phyloP scores from a whole-genome alignment of 768 basidiomycete species.

The Leucocoprinus birnbaumii region DNA sequence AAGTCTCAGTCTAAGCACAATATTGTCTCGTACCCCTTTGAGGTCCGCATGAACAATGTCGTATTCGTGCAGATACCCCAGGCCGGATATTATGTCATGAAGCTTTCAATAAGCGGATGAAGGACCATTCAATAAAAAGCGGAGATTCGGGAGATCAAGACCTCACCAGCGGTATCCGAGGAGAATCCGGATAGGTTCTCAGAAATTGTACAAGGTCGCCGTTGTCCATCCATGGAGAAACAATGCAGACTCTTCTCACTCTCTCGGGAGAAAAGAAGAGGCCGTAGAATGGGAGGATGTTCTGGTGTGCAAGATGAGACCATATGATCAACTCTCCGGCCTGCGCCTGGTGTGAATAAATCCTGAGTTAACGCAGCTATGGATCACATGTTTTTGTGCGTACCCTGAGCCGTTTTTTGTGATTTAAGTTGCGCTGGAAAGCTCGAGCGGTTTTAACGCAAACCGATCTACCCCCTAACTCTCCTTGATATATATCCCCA shows the following conservation, averaged over 20 bases:
- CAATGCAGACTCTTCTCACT: conserved; percentile 8
- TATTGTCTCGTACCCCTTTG: neutral
- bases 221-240: conserved; percentile 20
- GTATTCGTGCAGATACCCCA: neutral
- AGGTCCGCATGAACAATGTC: neutral
- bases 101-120: neutral
- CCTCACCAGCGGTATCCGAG: conserved; percentile 17
- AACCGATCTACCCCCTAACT: neutral
- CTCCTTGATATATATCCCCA: neutral
- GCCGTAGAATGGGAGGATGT: conserved; percentile 33
- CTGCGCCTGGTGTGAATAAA: neutral
- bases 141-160: no score
- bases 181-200: neutral
- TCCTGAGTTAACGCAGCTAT: conserved; percentile 11
- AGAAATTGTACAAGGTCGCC: conserved; percentile 18
- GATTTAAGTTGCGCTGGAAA: neutral
- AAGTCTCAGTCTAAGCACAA: neutral
- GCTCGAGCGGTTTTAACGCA: conserved; percentile 11
- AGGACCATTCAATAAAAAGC: no score
- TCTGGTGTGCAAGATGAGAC: conserved; percentile 29
- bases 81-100: neutral
- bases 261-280: conserved; percentile 16
- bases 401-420: neutral
- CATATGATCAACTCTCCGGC: conserved; percentile 27
- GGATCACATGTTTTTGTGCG: conserved; percentile 33